Conservation (phyloP, 441 rosid genomes). For the Pelargonium australe region DNA sequence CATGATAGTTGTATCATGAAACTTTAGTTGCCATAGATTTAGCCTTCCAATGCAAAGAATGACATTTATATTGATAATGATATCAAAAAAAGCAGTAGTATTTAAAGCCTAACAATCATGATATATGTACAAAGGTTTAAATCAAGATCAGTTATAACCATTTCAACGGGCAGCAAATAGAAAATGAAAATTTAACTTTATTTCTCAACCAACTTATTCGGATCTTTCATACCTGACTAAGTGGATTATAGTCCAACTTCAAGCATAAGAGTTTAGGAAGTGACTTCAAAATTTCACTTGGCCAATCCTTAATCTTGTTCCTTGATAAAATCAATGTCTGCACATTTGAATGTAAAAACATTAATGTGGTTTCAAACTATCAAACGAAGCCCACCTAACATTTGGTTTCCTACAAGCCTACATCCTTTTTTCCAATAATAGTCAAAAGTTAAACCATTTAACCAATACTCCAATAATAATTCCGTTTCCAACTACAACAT, state of each 20-base stretch:
- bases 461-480: no score
- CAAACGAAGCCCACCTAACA: background rate
- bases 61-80: background rate
- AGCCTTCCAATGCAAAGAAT: background rate
- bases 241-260: constrained; percentile 78
- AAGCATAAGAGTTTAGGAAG: constrained; percentile 62
- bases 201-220: background rate
- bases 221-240: constrained; percentile 51
- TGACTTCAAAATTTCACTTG: constrained; percentile 53
- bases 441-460: no score
- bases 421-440: no score
- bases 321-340: constrained; percentile 73
- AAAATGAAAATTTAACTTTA: constrained; percentile 4
- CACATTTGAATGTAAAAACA: constrained; percentile 18
- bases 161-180: background rate
- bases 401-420: no score
- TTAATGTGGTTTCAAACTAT: constrained; percentile 8
- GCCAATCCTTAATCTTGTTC: constrained; percentile 86
- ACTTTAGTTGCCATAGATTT: constrained; percentile 1
- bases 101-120: background rate
- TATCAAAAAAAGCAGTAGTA: background rate
- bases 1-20: background rate
- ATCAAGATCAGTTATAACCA: background rate
- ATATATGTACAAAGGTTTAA: background rate
- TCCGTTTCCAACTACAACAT: no score